Base-by-base conservation (phyloP, 495 filamentous ascomycete species). In the Bacidia gigantensis region DNA sequence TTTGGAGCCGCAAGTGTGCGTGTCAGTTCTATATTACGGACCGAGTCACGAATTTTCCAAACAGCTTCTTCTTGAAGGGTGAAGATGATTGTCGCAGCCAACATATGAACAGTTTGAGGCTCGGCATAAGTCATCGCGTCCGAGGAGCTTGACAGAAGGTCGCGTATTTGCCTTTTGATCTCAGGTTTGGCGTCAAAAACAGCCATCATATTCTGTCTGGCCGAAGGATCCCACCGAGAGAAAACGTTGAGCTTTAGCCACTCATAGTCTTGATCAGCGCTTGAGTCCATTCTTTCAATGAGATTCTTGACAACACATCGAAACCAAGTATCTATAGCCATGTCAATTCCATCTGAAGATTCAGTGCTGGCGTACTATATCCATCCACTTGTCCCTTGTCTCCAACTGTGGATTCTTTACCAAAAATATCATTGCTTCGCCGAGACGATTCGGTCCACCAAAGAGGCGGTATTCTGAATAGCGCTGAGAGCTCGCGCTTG, bases 191-290 rank as follows among this genome's bases (percentile, higher is more conserved):
- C 54, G 52, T 68, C 65, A 49, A 67, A 66, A 10, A 58, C 39
- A 12, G 67, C 23, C 5, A 67, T 32, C 7, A 58, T 49, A 2
- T 57, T 62, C 26, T 56, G 58, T 12, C 52, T 48, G 1, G 54
- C 50, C 5, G 49, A 21, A 2, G 26, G 29, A 11, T 55, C n/a
- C 66, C 63, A 69, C 20, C 57, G 46, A 24, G 60, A 52, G 29
- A 62, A 66, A 38, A 62, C 42, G 44, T 66, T 69, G 1, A 65
- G 48, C 46, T 64, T 65, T 38, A 59, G 49, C 64, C 64, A 66
- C 3, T 48, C 11, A 50, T 66, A 65, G 11, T 55, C 41, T 48
- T 55, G 54, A n/a, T 59, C 53, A 2, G 57, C 47, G 18, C 21
- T 26, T 10, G n/a, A 39, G 10, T 39, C 10, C 32, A n/a, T 10